These are phyloP conservation scores for Sclerotinia borealis DNA, from an alignment of 2,329 filamentous ascomycete genomes.

Conservation along the genomic window DNA sequence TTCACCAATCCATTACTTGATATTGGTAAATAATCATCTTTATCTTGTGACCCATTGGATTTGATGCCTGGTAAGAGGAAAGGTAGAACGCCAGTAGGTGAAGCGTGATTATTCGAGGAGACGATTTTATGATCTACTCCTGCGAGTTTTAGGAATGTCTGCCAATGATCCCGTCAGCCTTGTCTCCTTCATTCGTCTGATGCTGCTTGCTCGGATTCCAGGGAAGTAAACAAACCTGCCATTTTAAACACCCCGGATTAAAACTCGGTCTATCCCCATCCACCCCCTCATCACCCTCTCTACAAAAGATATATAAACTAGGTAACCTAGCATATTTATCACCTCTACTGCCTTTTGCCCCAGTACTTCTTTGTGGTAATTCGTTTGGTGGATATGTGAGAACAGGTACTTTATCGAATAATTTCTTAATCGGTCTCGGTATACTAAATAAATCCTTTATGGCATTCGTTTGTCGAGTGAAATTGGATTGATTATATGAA, in stretches of 20 bases:
- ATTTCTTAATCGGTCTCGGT: constrained; percentile 68
- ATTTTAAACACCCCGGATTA: constrained; percentile 91
- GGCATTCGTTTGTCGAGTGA: constrained; percentile 18
- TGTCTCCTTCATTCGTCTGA: background rate
- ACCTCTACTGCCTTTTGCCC: constrained; percentile 24
- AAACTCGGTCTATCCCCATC: constrained; percentile 62
- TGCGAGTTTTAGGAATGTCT: constrained; percentile 80
- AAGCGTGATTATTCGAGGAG: constrained; percentile 86
- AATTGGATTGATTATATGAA: constrained; percentile 14
- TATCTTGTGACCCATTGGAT: constrained; percentile 31
- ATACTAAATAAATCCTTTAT: constrained; percentile 36
- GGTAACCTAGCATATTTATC: constrained; percentile 35
- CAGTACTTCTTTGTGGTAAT: constrained; percentile 58
- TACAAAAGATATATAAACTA: constrained; percentile 72
- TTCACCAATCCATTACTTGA: constrained; percentile 60
- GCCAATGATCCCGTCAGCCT: constrained; percentile 16
- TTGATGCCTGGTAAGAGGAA: constrained; percentile 62
- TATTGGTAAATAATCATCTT: constrained; percentile 40
- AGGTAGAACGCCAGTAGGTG: constrained; percentile 79
- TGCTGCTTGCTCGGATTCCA: background rate
- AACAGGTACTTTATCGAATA: constrained; percentile 84
- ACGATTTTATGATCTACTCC: constrained; percentile 60
- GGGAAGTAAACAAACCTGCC: constrained; percentile 63
- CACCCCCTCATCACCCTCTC: constrained; percentile 49
- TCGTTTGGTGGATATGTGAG: constrained; percentile 67